These are phyloP conservation scores for Aspergillus bertholletiae DNA, from an alignment of 495 filamentous ascomycete species.

Conservation along the genomic window DNA sequence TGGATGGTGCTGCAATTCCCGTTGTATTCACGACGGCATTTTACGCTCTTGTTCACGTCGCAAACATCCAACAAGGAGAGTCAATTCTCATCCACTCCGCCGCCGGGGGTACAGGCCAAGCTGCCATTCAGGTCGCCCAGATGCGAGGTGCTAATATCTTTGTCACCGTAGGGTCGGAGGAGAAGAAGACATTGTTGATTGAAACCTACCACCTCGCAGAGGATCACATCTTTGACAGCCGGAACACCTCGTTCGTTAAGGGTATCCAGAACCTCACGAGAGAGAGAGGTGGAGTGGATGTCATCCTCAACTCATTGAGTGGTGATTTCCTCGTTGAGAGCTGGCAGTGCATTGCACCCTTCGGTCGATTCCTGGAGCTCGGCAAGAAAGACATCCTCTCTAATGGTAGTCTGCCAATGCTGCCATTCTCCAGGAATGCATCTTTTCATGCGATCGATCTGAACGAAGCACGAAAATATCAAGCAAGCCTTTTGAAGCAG, in stretches of 20 bases:
- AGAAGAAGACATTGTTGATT: conserved; percentile 34
- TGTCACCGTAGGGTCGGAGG: conserved; percentile 41
- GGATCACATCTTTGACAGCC: conserved; percentile 47
- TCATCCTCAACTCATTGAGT: conserved; percentile 48
- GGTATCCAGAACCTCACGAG: conserved; percentile 42
- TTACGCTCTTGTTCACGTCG: not conserved
- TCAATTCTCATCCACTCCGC: not conserved
- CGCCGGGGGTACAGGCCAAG: conserved; percentile 19
- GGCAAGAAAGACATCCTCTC: conserved; percentile 18
- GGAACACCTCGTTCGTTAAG: conserved; percentile 36
- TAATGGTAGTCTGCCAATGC: conserved; percentile 19
- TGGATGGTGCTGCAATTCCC: not conserved
- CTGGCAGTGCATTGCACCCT: conserved; percentile 50
- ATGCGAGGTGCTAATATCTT: conserved; percentile 23
- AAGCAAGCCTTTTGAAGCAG: not conserved
- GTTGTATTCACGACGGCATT: not conserved
- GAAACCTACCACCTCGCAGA: conserved; percentile 25
- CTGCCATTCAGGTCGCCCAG: conserved; percentile 13
- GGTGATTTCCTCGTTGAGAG: conserved; percentile 42
- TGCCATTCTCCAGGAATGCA: conserved; percentile 32
- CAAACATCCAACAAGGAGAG: not conserved
- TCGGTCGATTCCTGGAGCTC: conserved; percentile 52
- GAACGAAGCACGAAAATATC: not conserved
- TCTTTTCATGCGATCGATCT: conserved; percentile 18
- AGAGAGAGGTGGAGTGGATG: conserved; percentile 40